Conservation (phyloP, 345 rosid species). For the Dovyalis caffra region DNA sequence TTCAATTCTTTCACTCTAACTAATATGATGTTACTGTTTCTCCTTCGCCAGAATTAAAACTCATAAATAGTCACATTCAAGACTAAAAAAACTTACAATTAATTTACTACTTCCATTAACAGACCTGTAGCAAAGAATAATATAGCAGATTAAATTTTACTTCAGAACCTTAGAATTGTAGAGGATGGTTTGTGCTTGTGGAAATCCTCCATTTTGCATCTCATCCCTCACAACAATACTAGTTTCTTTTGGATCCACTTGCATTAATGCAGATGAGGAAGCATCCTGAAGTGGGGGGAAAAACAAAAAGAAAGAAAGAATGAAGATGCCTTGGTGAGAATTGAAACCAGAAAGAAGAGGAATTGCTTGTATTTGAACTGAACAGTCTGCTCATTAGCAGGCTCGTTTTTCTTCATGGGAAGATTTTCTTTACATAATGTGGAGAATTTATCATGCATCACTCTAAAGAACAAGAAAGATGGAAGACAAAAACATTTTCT, state of each 20-base stretch:
- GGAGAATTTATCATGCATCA: background rate
- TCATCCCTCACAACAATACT: conserved; percentile 11
- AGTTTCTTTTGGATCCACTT: conserved; percentile 20
- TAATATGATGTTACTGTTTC: background rate
- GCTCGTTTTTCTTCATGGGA: background rate
- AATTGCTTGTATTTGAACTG: background rate
- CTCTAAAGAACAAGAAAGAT: background rate
- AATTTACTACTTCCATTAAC: background rate
- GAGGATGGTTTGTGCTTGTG: conserved; percentile 14
- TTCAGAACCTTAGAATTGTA: conserved; percentile 21
- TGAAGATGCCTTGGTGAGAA: background rate
- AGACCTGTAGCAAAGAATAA: background rate
- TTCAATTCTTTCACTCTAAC: background rate
- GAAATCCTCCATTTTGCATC: conserved; percentile 17
- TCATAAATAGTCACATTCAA: background rate
- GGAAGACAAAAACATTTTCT: background rate
- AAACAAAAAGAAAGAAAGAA: background rate
- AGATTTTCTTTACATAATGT: background rate
- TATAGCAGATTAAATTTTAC: background rate
- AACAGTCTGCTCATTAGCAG: background rate
- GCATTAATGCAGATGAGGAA: background rate
- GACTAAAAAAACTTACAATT: background rate
- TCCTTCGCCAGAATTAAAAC: background rate
- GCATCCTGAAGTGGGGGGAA: conserved; percentile 3
- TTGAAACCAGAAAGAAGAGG: background rate